Base-by-base conservation (phyloP, 139 green algal genomes). In the Ettlia oleoabundans region DNA sequence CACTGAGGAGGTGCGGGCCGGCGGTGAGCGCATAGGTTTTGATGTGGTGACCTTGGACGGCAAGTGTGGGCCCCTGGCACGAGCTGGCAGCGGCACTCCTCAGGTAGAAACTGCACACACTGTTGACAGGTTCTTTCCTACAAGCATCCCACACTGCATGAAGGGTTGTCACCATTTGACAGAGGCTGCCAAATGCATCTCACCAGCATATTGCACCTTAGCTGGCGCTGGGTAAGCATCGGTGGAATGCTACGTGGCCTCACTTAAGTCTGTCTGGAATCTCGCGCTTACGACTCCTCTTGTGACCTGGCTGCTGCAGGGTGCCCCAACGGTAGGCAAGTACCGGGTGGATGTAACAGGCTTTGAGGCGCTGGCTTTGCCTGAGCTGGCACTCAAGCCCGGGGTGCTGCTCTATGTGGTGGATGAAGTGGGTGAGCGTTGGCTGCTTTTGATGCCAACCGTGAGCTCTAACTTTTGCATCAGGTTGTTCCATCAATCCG, bases 311-410 rank as follows among this genome's bases (percentile, higher is more conserved):
- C n/a, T n/a, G n/a, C 33, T 32, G 38, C 77, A 87, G 83, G 71
- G 78, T n/a, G 52, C n/a, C 0, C 75, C 86, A 6, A 30, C 18
- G 4, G 86, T 90, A 2, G 86, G 84, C 41, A 85, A 85, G 42
- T 90, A 90, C 28, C 24, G 64, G 1, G 86, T 90, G 1, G 80
- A 90, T n/a, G 33, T 90, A 10, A 0, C 24, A 0, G 80, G 68
- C n/a, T 89, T 90, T 52, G 86, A 89, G 38, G 28, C 40, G 1
- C 70, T 90, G 9, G 86, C 84, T 0, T 40, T 90, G 53, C 80
- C 80, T 4, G 33, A 70, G 1, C 38, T 90, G 38, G 0, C 6
- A 1, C 37, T 28, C 0, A 9, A 33, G 15, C 4, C 35, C 21
- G 41, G 30, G 0, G 64, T 64, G 10, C 52, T 41, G 21, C 70